A percentile compares a stretch with the other conserved stretches of the same genome.
Conservation (phyloP, 805 yeast species). For the Deakozyma indianensis region DNA sequence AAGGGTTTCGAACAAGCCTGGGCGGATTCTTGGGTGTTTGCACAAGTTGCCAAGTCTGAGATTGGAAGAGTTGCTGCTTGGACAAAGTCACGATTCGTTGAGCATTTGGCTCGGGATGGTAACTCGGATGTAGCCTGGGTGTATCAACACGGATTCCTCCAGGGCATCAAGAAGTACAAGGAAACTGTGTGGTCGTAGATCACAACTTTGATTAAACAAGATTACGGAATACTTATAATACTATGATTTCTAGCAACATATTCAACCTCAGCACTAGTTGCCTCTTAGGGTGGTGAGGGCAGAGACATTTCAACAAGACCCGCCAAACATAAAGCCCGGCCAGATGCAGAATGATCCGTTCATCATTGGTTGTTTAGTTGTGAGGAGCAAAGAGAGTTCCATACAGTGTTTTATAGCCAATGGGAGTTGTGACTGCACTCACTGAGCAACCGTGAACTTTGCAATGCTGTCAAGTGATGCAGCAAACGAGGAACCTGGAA, state of each 20-base stretch:
- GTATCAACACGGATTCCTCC: slow-evolving; percentile 74
- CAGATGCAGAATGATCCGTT: slow-evolving; percentile 1
- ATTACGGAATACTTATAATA: background rate
- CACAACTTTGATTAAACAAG: background rate
- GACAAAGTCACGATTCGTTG: slow-evolving; percentile 44
- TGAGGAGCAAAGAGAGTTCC: background rate
- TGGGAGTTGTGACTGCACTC: background rate
- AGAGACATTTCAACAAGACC: background rate
- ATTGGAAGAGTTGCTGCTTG: slow-evolving; percentile 66
- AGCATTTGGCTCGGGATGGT: slow-evolving; percentile 47
- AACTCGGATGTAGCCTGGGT: slow-evolving; percentile 57
- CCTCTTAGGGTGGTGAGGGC: slow-evolving; percentile 1
- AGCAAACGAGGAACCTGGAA: too few species aligned
- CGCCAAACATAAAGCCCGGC: slow-evolving; percentile 1
- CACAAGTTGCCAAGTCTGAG: slow-evolving; percentile 49
- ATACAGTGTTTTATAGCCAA: background rate
- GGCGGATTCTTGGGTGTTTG: slow-evolving; percentile 58
- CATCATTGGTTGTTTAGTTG: slow-evolving; percentile 2
- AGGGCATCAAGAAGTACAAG: slow-evolving; percentile 36
- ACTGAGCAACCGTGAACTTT: background rate
- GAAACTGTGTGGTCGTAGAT: background rate
- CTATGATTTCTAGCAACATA: background rate
- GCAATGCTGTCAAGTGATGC: too few species aligned
- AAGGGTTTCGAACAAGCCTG: slow-evolving; percentile 71
- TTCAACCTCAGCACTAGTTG: background rate